Conservation (phyloP, 768 basidiomycete genomes). For the Daedalea quercina region DNA sequence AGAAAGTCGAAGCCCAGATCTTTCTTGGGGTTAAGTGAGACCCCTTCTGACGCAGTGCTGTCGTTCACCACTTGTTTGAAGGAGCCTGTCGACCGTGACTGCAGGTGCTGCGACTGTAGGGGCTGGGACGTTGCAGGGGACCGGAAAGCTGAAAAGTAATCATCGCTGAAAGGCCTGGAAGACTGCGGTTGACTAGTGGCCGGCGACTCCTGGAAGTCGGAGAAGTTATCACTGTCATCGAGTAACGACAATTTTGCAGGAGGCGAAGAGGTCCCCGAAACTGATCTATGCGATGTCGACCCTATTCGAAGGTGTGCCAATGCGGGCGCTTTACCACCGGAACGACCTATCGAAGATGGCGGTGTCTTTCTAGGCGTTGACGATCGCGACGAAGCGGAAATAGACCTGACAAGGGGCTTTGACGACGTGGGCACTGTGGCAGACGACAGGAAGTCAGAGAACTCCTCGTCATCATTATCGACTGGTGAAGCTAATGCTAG, state of each 20-base stretch:
- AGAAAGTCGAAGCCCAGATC: constrained; percentile 33
- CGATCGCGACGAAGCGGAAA: not conserved
- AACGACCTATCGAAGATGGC: not conserved
- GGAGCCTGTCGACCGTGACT: constrained; percentile 5
- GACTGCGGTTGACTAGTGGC: not conserved
- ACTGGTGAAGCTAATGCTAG: constrained; percentile 6
- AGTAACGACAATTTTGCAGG: not conserved
- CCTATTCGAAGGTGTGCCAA: not conserved
- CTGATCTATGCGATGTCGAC: not conserved
- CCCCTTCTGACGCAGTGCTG: constrained; percentile 14
- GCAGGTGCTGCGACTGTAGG: too few species aligned
- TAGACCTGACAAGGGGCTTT: not conserved
- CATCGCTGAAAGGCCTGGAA: not conserved
- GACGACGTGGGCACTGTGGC: constrained; percentile 2
- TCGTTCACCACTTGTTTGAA: constrained; percentile 9
- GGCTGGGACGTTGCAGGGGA: not conserved
- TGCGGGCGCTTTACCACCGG: not conserved
- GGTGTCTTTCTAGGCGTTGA: constrained; percentile 17
- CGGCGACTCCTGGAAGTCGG: constrained; percentile 37
- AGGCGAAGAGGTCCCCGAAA: not conserved
- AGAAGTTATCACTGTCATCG: constrained; percentile 39
- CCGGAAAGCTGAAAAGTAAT: not conserved
- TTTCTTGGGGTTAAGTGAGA: constrained; percentile 15
- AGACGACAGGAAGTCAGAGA: constrained; percentile 23
- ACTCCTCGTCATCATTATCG: constrained; percentile 19